phyloP scores from a whole-genome alignment of 2,329 filamentous ascomycete genomes.

The Rhytidhysteron rufulum region DNA sequence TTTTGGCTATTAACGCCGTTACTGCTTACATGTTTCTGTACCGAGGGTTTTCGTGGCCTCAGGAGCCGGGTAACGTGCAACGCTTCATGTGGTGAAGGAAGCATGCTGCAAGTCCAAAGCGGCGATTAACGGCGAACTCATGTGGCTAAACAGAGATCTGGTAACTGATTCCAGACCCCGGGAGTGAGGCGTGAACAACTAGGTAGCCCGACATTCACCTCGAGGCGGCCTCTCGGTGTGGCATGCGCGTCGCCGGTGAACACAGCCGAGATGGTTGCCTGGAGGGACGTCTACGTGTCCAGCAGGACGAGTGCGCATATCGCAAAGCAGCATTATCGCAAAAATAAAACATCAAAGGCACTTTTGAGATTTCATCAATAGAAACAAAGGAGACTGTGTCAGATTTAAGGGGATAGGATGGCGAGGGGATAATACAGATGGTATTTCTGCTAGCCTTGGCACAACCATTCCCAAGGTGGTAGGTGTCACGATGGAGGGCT shows the following conservation, averaged over 20 bases:
- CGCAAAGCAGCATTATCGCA: too few relatives aligned
- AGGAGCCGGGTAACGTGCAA: slow-evolving; percentile 59
- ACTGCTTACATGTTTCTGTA: slow-evolving; percentile 71
- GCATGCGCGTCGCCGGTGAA: not conserved
- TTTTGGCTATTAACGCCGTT: slow-evolving; percentile 58
- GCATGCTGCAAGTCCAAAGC: too few relatives aligned
- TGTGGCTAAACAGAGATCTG: not conserved
- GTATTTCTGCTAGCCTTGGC: too few relatives aligned
- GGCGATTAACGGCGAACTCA: too few relatives aligned
- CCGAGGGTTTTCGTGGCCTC: slow-evolving; percentile 64
- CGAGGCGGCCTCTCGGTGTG: slow-evolving; percentile 8
- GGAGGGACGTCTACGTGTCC: not conserved
- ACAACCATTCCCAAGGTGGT: too few relatives aligned
- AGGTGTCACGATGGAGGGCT: too few relatives aligned
- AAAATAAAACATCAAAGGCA: too few relatives aligned
- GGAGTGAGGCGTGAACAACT: slow-evolving; percentile 8
- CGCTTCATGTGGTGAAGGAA: slow-evolving; percentile 72
- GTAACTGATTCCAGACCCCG: not conserved
- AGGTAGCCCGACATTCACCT: not conserved
- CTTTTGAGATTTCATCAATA: too few relatives aligned
- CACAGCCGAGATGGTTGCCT: slow-evolving; percentile 1
- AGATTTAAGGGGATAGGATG: too few relatives aligned
- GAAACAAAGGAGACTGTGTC: too few relatives aligned
- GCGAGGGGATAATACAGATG: too few relatives aligned
- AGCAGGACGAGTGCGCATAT: too few relatives aligned